Conservation (phyloP, 306 rosid species). For the Morella rubra region DNA sequence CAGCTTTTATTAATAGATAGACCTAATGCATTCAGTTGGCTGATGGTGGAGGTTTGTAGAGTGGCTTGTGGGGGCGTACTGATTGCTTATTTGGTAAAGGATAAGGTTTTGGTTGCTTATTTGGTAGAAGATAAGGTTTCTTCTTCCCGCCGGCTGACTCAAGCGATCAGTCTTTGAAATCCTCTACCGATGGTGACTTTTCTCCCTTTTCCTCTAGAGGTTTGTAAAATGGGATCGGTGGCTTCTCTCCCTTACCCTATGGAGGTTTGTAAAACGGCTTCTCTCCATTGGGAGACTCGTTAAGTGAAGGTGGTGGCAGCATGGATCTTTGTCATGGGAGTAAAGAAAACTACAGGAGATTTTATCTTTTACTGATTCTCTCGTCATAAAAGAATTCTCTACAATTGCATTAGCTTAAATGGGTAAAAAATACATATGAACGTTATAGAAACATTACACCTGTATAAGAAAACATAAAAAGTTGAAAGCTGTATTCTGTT, state of each 20-base stretch:
- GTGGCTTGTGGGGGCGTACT: background rate
- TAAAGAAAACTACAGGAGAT: too few species aligned
- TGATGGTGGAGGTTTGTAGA: background rate
- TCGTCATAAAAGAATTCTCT: too few species aligned
- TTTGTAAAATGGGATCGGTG: background rate
- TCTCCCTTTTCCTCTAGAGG: background rate
- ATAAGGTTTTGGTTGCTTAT: too few species aligned
- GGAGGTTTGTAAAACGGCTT: background rate
- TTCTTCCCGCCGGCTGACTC: background rate
- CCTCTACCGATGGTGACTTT: background rate
- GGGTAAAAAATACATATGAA: too few species aligned
- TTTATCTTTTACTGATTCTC: too few species aligned
- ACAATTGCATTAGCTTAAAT: too few species aligned
- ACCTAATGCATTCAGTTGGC: background rate
- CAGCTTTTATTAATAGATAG: background rate
- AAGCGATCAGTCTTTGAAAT: background rate
- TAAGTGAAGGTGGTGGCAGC: too few species aligned
- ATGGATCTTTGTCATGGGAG: too few species aligned
- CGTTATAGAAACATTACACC: too few species aligned
- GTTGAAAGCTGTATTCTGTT: too few species aligned
- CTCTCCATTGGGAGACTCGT: background rate
- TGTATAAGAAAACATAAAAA: too few species aligned
- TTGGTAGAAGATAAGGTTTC: slow-evolving; percentile 2
- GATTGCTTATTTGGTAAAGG: background rate
- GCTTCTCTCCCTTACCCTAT: background rate